phyloP scores from a whole-genome alignment of 345 rosid species.

The Populus deltoides region DNA sequence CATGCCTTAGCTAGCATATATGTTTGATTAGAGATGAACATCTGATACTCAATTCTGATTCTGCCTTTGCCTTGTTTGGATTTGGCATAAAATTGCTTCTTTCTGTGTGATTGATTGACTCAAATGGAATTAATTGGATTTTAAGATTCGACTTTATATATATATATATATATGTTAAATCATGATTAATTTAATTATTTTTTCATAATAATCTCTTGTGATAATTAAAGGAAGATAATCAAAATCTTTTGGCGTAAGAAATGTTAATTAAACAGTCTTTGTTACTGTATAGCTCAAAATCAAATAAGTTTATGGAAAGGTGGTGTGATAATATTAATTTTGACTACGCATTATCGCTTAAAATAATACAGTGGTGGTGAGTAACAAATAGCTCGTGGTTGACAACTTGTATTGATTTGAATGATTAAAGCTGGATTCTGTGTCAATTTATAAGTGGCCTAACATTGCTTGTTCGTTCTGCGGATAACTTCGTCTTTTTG shows the following conservation, averaged over 20 bases:
- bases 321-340: not conserved
- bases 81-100: conserved; percentile 7
- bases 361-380: not conserved
- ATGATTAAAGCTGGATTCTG: not conserved
- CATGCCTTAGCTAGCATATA: not conserved
- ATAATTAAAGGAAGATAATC: not conserved
- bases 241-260: not conserved
- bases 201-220: not conserved
- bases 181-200: not conserved
- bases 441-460: not conserved
- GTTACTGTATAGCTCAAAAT: too few relatives aligned
- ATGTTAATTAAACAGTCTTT: too few relatives aligned
- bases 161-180: not conserved
- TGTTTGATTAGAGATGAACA: conserved; percentile 2
- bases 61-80: not conserved
- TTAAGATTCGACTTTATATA: not conserved
- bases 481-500: not conserved
- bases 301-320: not conserved
- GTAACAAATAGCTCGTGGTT: not conserved
- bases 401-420: not conserved
- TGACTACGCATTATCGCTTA: not conserved
- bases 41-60: conserved; percentile 7
- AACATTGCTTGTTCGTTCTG: not conserved
- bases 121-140: conserved; percentile 22
- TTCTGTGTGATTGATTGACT: conserved; percentile 19